These are phyloP conservation scores for Lithospermum erythrorhizon DNA, from an alignment of 257 asterid genomes.

Conservation along the genomic window DNA sequence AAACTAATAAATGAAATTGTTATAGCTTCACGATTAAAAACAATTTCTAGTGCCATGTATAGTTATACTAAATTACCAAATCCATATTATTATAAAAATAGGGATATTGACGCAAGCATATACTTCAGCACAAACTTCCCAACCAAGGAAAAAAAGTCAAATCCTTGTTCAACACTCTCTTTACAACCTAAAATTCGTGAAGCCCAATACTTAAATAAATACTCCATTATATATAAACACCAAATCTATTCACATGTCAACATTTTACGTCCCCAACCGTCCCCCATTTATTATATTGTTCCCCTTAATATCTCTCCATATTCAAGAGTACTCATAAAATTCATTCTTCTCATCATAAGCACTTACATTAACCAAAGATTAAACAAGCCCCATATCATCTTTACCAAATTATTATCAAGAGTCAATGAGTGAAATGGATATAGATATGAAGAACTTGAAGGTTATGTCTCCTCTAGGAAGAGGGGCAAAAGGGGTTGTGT, in stretches of 20 bases:
- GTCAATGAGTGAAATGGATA: neutral
- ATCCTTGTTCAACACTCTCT: neutral
- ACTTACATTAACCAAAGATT: no score
- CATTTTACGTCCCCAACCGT: neutral
- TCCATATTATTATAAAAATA: neutral
- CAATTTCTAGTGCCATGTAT: no score
- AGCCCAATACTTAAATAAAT: neutral
- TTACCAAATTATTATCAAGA: no score
- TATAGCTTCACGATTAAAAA: no score
- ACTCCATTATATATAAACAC: neutral
- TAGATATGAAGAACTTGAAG: slow-evolving; percentile 40
- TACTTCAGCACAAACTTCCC: slow-evolving; percentile 12
- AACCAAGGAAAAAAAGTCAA: slow-evolving; percentile 4
- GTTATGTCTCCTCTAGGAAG: slow-evolving; percentile 74
- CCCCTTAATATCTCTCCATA: neutral
- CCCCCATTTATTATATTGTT: neutral
- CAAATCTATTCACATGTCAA: neutral
- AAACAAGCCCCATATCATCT: no score
- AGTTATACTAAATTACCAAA: no score
- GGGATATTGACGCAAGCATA: slow-evolving; percentile 10
- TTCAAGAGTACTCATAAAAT: no score
- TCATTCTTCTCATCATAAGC: neutral
- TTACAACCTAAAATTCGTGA: neutral
- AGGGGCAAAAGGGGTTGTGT: slow-evolving; percentile 92
- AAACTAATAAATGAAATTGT: no score